Conservation (phyloP, 371 early-diverging fungal genomes). For the Actinomortierella wolfii region DNA sequence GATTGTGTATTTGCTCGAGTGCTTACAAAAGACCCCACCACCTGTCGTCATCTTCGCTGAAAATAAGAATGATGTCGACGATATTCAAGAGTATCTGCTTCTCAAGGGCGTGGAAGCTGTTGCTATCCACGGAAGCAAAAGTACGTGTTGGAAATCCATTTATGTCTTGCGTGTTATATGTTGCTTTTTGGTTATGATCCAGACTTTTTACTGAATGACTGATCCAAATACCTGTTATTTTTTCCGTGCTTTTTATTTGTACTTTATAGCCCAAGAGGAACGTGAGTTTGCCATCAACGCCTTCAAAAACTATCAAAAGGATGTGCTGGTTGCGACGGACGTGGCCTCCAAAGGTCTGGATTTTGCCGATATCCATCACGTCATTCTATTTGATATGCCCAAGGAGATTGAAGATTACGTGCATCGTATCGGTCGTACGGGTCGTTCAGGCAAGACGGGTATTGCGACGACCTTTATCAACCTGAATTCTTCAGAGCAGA, state of each 20-base stretch:
- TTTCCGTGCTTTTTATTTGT: neutral
- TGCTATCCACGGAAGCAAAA: slow-evolving; percentile 95
- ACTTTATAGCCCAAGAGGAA: slow-evolving; percentile 69
- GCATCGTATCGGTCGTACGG: slow-evolving; percentile 99
- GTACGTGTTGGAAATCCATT: slow-evolving; percentile 52
- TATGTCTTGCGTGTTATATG: neutral
- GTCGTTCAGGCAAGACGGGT: slow-evolving; percentile 97
- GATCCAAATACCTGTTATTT: neutral
- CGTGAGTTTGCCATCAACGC: slow-evolving; percentile 80
- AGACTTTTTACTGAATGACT: slow-evolving; percentile 3
- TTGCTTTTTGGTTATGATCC: neutral
- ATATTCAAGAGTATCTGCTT: slow-evolving; percentile 94
- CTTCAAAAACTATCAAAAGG: slow-evolving; percentile 81
- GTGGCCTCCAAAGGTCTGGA: slow-evolving; percentile 94
- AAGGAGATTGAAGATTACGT: slow-evolving; percentile 97
- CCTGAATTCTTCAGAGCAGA: slow-evolving; percentile 80
- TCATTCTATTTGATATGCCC: slow-evolving; percentile 97
- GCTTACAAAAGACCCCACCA: slow-evolving; percentile 93
- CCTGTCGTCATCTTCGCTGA: slow-evolving; percentile 98
- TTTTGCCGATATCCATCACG: slow-evolving; percentile 91
- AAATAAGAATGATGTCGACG: slow-evolving; percentile 99
- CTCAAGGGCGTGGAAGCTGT: slow-evolving; percentile 93
- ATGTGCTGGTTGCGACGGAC: slow-evolving; percentile 93
- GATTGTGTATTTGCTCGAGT: slow-evolving; percentile 89
- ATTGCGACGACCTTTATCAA: slow-evolving; percentile 97